Conservation (phyloP, 768 basidiomycete genomes). For the Leccinum ochraceum region DNA sequence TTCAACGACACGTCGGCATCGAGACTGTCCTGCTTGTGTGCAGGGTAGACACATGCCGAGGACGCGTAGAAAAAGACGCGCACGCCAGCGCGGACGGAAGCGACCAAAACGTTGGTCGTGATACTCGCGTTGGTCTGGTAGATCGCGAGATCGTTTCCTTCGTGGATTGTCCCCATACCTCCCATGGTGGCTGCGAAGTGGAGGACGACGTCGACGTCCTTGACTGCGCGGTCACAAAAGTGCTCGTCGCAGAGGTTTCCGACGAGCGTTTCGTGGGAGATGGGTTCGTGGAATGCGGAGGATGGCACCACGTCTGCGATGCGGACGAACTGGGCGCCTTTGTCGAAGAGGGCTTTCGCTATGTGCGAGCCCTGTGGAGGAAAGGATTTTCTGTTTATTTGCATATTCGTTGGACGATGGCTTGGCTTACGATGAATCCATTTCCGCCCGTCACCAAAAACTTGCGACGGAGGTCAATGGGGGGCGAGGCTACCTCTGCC, state of each 20-base stretch:
- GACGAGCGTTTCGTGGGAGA: conserved; percentile 38
- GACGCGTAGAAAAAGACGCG: conserved; percentile 54
- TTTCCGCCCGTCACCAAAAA: conserved; percentile 51
- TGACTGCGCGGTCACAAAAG: conserved; percentile 40
- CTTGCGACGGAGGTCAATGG: conserved; percentile 5
- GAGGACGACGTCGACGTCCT: conserved; percentile 45
- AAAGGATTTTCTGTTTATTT: not conserved
- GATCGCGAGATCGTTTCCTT: conserved; percentile 47
- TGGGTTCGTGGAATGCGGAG: conserved; percentile 19
- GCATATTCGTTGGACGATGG: not conserved
- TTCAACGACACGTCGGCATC: conserved; percentile 43
- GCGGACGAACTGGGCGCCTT: conserved; percentile 38
- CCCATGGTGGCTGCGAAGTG: conserved; percentile 67
- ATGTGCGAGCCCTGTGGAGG: conserved; percentile 50
- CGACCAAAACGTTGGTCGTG: conserved; percentile 47
- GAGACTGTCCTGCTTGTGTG: conserved; percentile 37
- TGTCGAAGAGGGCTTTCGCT: conserved; percentile 38
- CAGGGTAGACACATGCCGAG: conserved; percentile 60
- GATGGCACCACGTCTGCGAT: conserved; percentile 42
- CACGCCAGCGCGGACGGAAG: conserved; percentile 40
- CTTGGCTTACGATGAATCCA: conserved; percentile 51
- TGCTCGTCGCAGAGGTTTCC: conserved; percentile 49
- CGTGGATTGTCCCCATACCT: conserved; percentile 64
- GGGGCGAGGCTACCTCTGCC: not conserved
- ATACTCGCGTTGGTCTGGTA: conserved; percentile 52